Conservation (phyloP, 2,329 filamentous ascomycete species). For the Monosporascus sp. region DNA sequence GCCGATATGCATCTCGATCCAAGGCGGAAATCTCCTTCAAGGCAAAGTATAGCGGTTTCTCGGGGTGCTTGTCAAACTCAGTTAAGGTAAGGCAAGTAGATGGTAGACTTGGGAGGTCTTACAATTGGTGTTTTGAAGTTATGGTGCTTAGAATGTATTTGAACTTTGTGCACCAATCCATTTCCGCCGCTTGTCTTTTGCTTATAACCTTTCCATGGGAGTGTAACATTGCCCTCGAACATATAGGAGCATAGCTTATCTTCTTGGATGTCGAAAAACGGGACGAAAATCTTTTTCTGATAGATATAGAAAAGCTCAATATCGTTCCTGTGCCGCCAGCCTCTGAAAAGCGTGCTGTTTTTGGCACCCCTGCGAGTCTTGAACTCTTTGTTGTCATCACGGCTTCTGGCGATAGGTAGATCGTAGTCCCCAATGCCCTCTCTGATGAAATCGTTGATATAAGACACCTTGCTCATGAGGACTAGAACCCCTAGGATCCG, state of each 20-base stretch:
- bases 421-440: too few species aligned
- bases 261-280: neutral
- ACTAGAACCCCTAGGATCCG: too few species aligned
- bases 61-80: neutral
- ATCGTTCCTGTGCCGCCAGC: neutral
- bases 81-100: too few species aligned
- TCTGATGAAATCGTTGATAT: too few species aligned
- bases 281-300: neutral
- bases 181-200: neutral
- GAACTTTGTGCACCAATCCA: conserved; percentile 1
- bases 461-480: too few species aligned
- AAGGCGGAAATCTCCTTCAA: neutral
- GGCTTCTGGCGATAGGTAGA: too few species aligned
- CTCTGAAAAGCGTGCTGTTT: neutral
- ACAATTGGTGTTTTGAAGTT: neutral
- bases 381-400: too few species aligned
- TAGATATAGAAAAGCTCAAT: neutral
- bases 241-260: too few species aligned
- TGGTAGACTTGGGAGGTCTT: too few species aligned
- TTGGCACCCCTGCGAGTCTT: neutral
- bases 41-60: neutral
- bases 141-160: neutral
- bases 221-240: too few species aligned
- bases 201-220: neutral
- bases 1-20: neutral